Evolutionary conservation across 1,139 yeast genomes (phyloP).

Genomic region (Wickerhamomyces sp.): DNA sequence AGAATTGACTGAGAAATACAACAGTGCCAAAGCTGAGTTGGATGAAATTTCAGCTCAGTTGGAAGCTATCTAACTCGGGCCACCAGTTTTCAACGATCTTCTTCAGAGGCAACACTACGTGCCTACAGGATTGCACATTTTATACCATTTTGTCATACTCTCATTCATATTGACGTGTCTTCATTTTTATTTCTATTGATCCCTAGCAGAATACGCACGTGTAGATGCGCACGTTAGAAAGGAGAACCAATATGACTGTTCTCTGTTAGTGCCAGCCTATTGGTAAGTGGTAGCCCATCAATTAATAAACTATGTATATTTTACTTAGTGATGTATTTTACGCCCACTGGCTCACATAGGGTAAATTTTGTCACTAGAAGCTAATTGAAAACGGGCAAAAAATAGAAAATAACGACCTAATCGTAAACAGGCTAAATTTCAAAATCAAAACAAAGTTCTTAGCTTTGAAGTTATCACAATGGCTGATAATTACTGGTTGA

Average conservation of each 20-base stretch:
- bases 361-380: no score
- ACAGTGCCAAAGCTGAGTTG: conserved; percentile 81
- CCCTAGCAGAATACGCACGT: no score
- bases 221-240: no score
- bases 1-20: conserved; percentile 78
- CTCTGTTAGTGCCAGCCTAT: no score
- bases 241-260: no score
- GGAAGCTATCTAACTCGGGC: conserved; percentile 65
- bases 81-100: no score
- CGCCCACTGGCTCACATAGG: no score
- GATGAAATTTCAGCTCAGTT: conserved; percentile 89
- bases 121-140: not conserved
- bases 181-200: not conserved
- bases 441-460: not conserved
- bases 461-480: conserved; percentile 3
- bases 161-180: not conserved
- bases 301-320: no score
- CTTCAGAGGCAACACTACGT: no score
- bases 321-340: no score
- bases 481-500: conserved; percentile 25
- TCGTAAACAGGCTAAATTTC: not conserved
- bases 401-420: not conserved
- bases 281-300: no score
- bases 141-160: conserved; percentile 1
- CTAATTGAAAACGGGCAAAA: not conserved